Conservation (phyloP, 768 basidiomycete species). For the Coprinellus aureogranulatus region DNA sequence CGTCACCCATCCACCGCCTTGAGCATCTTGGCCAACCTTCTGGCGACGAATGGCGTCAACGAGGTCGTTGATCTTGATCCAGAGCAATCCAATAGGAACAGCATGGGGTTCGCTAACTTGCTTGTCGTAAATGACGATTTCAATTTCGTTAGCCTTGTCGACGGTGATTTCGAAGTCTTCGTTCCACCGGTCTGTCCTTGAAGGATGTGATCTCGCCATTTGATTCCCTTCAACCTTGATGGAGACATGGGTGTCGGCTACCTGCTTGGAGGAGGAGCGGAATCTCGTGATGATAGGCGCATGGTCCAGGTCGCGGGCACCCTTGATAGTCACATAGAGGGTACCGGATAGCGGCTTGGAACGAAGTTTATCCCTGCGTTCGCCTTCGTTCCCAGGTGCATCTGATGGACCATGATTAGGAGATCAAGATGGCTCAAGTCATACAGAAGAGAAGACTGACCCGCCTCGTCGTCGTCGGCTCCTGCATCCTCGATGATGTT, state of each 20-base stretch:
- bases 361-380: constrained; percentile 89
- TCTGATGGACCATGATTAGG: constrained; percentile 24
- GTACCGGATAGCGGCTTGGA: constrained; percentile 94
- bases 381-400: constrained; percentile 62
- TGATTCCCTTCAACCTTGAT: constrained; percentile 97
- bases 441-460: constrained; percentile 31
- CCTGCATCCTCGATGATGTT: constrained; percentile 83
- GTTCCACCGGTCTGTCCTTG: constrained; percentile 95
- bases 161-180: constrained; percentile 96
- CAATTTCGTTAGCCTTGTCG: constrained; percentile 98
- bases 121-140: constrained; percentile 93
- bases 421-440: not conserved
- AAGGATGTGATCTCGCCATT: constrained; percentile 86
- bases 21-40: constrained; percentile 82
- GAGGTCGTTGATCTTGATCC: constrained; percentile 91
- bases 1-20: constrained; percentile 94
- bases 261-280: constrained; percentile 77
- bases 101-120: constrained; percentile 77
- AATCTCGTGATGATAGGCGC: constrained; percentile 68
- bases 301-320: constrained; percentile 93
- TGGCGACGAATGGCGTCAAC: constrained; percentile 91
- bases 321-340: constrained; percentile 82
- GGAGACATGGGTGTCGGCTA: constrained; percentile 84
- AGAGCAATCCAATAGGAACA: constrained; percentile 89
- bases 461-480: constrained; percentile 80